Base-by-base conservation (phyloP, 2,329 filamentous ascomycete genomes). In the Colletotrichum lupini region DNA sequence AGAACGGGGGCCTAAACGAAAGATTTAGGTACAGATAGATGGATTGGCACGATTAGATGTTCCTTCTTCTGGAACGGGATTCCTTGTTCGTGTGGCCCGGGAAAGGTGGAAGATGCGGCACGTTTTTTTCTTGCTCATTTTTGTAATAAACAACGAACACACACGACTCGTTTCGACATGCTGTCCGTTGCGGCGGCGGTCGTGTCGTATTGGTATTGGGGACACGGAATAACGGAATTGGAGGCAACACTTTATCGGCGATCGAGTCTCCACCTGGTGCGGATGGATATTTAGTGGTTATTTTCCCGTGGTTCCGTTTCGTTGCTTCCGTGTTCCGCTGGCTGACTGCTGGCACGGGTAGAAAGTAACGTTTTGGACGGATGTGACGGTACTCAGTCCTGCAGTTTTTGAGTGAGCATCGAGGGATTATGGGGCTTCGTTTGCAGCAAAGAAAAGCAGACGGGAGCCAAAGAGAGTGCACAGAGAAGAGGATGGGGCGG, bases 201-300 rank as follows among this genome's bases (percentile, higher is more conserved):
- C 16, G 42, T n/a, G 19, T 46, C n/a, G 42, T 19, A 42, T 42
- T 42, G 42, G 42, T 19, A 46, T 46, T 46, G 16, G 42, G 42
- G 19, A n/a, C 58, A 42, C 58, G 57, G 22, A 26, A 26, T 16
- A 26, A 35, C 56, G 56, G 56, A 58, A 58, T 12, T 32, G 16
- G 35, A 35, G 35, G 26, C 58, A 16, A 46, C 35, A 66, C 53
- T 59, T 24, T 70, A 59, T 70, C 61, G 67, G 42, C 61, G 67
- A 70, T 70, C 61, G 67, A 30, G 11, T 55, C 19, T 24, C 60
- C 52, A 46, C 42, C 42, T 46, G 42, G 35, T 42, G 14, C 35
- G 35, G 35, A 42, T 42, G 35, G 35, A 42, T 16, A 42, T 22
- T 65, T 42, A 49, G 9, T 24, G 14, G 58, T 5, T 28, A 12